phyloP scores from a whole-genome alignment of 2,329 filamentous ascomycete species.

The Amauroascus verrucosus region DNA sequence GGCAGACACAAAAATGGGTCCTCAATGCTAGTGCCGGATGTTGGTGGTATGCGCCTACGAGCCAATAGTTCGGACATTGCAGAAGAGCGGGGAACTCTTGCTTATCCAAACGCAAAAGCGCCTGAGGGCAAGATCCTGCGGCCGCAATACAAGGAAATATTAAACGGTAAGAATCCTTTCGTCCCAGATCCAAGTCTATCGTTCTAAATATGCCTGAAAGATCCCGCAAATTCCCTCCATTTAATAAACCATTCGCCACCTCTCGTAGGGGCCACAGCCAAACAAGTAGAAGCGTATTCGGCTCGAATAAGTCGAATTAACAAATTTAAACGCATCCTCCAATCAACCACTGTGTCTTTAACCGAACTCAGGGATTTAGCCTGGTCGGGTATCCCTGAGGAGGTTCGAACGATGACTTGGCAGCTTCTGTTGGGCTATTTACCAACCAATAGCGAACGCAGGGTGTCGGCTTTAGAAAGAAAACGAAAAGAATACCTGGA shows the following conservation, averaged over 20 bases:
- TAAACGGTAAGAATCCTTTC: slow-evolving; percentile 47
- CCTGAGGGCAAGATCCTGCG: slow-evolving; percentile 89
- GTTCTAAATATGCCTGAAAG: slow-evolving; percentile 24
- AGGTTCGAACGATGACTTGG: slow-evolving; percentile 99
- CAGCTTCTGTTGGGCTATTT: slow-evolving; percentile 90
- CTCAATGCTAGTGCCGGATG: slow-evolving; percentile 9
- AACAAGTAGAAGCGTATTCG: slow-evolving; percentile 76
- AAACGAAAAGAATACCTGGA: slow-evolving; percentile 96
- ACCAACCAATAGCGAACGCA: slow-evolving; percentile 88
- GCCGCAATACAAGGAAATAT: slow-evolving; percentile 94
- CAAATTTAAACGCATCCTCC: slow-evolving; percentile 93
- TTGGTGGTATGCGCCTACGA: slow-evolving; percentile 43
- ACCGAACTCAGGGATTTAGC: slow-evolving; percentile 73
- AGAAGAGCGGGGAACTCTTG: slow-evolving; percentile 70
- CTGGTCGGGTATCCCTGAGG: slow-evolving; percentile 89
- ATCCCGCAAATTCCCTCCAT: slow-evolving; percentile 87
- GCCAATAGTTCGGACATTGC: slow-evolving; percentile 91
- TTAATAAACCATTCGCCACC: slow-evolving; percentile 79
- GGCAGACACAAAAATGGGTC: slow-evolving; percentile 10
- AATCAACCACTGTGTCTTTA: slow-evolving; percentile 79
- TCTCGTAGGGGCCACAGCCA: slow-evolving; percentile 62
- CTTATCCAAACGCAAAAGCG: slow-evolving; percentile 81
- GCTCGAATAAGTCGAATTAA: slow-evolving; percentile 89
- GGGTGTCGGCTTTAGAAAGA: slow-evolving; percentile 78
- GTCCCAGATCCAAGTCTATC: slow-evolving; percentile 3